phyloP scores from a whole-genome alignment of 192 early-diverging fungal species.

The Linnemannia hyalina region DNA sequence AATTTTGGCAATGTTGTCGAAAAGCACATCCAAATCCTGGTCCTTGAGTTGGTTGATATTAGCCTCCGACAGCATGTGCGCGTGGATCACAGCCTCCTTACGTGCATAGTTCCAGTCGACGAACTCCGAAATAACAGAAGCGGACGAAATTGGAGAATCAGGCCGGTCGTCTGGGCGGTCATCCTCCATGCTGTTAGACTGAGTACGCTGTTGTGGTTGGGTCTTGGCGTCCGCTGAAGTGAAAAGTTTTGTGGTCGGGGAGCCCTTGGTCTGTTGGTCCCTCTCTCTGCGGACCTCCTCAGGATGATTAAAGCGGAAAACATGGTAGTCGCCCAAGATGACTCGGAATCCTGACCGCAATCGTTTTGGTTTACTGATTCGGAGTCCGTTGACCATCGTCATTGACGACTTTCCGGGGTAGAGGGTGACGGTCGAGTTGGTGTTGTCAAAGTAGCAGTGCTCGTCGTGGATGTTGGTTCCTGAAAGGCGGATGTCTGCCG shows the following conservation, averaged over 20 bases:
- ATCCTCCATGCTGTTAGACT: constrained; percentile 43
- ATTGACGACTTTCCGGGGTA: constrained; percentile 67
- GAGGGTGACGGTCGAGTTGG: constrained; percentile 67
- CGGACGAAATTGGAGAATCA: constrained; percentile 58
- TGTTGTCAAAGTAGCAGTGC: constrained; percentile 85
- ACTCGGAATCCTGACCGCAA: constrained; percentile 82
- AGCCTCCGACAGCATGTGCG: constrained; percentile 53
- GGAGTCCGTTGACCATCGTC: constrained; percentile 85
- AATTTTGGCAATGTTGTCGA: constrained; percentile 69
- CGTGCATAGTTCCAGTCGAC: constrained; percentile 86
- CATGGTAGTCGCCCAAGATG: constrained; percentile 85
- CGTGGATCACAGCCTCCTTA: constrained; percentile 69
- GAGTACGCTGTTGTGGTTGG: constrained; percentile 3
- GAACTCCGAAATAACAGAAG: constrained; percentile 62
- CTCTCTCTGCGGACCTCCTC: constrained; percentile 79
- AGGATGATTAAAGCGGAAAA: constrained; percentile 90
- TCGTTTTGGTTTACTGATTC: constrained; percentile 66
- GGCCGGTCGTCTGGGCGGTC: constrained; percentile 48
- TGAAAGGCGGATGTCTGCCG: constrained; percentile 71
- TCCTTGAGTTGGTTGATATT: constrained; percentile 52
- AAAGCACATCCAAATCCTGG: constrained; percentile 52
- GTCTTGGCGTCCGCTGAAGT: constrained; percentile 22
- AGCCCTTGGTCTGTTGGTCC: constrained; percentile 34
- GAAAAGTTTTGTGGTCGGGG: neutral
- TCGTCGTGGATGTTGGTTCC: constrained; percentile 71